Conservation (phyloP, 768 basidiomycete species). For the Xerocomellus dryophilus region DNA sequence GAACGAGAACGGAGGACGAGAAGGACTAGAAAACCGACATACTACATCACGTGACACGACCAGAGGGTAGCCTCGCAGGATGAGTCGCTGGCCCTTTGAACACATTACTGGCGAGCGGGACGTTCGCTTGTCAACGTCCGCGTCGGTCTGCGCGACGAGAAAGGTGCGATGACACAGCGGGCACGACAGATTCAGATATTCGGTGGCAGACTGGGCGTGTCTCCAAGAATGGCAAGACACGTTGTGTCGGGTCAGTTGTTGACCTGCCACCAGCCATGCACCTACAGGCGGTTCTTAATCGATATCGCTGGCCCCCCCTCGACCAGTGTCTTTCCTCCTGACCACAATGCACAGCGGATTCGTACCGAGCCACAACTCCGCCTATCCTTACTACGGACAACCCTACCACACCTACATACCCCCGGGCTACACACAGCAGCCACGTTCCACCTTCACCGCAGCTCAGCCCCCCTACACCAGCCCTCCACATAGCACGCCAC, state of each 20-base stretch:
- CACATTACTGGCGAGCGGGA: background rate
- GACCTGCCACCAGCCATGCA: conserved; percentile 23
- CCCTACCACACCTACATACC: conserved; percentile 39
- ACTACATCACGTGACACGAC: conserved; percentile 14
- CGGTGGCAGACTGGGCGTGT: background rate
- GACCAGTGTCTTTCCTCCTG: background rate
- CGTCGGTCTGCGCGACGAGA: background rate
- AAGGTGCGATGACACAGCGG: background rate
- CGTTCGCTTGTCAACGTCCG: background rate
- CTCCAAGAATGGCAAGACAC: conserved; percentile 38
- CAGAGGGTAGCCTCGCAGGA: no score
- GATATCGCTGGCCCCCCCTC: conserved; percentile 4
- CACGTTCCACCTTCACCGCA: conserved; percentile 15
- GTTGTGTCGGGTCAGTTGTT: conserved; percentile 16
- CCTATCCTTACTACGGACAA: conserved; percentile 47
- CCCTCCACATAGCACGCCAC: conserved; percentile 33
- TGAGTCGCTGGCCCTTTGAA: background rate
- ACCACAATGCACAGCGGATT: conserved; percentile 32
- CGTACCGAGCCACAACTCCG: conserved; percentile 38
- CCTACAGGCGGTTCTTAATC: conserved; percentile 15
- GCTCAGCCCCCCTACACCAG: conserved; percentile 17
- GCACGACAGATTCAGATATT: no score
- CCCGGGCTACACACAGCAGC: conserved; percentile 27
- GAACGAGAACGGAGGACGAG: background rate
- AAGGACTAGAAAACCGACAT: background rate